Evolutionary conservation across 2,329 filamentous ascomycete species (phyloP).

Genomic region (Ilyonectria sp.): DNA sequence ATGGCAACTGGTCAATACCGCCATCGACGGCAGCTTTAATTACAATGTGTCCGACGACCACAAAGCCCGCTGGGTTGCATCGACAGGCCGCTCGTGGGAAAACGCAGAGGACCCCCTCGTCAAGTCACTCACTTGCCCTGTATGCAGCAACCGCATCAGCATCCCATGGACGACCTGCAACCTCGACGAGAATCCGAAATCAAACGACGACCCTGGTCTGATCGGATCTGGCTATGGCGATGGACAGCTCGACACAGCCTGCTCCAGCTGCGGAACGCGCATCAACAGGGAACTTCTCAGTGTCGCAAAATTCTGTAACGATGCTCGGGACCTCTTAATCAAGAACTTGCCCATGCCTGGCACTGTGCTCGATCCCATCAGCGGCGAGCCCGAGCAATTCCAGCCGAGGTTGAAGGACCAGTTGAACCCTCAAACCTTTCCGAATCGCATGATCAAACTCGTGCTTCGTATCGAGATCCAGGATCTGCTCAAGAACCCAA

Average conservation of each 20-base stretch:
- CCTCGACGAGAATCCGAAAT: slow-evolving; percentile 36
- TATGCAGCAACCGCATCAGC: slow-evolving; percentile 51
- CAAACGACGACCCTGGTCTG: slow-evolving; percentile 47
- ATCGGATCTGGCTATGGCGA: slow-evolving; percentile 74
- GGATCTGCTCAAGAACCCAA: slow-evolving; percentile 53
- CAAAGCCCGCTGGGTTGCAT: slow-evolving; percentile 58
- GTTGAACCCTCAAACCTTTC: slow-evolving; percentile 62
- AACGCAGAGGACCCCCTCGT: slow-evolving; percentile 63
- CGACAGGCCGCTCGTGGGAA: slow-evolving; percentile 68
- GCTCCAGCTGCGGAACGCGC: slow-evolving; percentile 63
- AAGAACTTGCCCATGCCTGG: slow-evolving; percentile 74
- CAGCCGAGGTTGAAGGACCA: neutral
- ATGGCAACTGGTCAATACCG: slow-evolving; percentile 69
- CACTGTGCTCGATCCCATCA: slow-evolving; percentile 71
- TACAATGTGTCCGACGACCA: slow-evolving; percentile 63
- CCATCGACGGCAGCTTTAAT: slow-evolving; percentile 69
- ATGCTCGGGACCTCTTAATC: slow-evolving; percentile 62
- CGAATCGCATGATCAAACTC: slow-evolving; percentile 69
- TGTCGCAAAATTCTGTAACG: slow-evolving; percentile 70
- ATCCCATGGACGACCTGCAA: slow-evolving; percentile 70
- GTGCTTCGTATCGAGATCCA: slow-evolving; percentile 61
- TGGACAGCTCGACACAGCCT: slow-evolving; percentile 65
- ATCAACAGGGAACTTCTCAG: slow-evolving; percentile 71
- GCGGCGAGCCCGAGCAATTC: slow-evolving; percentile 63
- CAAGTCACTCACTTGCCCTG: slow-evolving; percentile 63